phyloP scores from a whole-genome alignment of 176 grass and related monocot genomes.

The Cymbopogon citratus region DNA sequence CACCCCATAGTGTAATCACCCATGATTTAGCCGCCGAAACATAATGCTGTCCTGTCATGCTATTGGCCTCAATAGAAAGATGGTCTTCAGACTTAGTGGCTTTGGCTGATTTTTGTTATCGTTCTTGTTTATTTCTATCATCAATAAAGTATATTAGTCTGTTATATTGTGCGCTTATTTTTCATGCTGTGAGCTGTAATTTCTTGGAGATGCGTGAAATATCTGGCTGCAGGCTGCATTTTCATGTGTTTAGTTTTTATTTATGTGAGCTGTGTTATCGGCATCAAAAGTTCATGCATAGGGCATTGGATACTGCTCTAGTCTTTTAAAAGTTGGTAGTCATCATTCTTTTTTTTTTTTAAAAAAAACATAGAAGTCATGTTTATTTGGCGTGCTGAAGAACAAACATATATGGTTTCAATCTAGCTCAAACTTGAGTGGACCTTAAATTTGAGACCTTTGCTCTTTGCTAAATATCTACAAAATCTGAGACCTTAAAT shows the following conservation, averaged over 20 bases:
- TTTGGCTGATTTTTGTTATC: not conserved
- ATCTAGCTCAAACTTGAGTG: too few species aligned
- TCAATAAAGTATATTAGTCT: not conserved
- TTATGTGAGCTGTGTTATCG: too few species aligned
- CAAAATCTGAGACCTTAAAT: too few species aligned
- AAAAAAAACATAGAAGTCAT: not conserved
- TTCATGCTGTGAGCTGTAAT: not conserved
- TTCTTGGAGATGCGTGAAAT: not conserved
- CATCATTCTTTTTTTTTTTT: not conserved
- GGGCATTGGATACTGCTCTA: too few species aligned
- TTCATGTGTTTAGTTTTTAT: too few species aligned
- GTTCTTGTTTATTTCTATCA: not conserved
- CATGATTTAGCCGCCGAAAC: not conserved
- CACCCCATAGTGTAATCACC: not conserved
- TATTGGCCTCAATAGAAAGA: not conserved
- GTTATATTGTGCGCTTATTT: not conserved
- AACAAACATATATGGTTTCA: not conserved
- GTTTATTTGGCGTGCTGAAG: not conserved
- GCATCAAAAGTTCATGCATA: too few species aligned
- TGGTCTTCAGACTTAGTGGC: not conserved
- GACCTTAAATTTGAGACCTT: too few species aligned
- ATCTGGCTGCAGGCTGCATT: not conserved
- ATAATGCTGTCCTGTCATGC: not conserved
- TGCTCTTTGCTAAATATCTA: too few species aligned
- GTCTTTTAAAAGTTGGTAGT: not conserved